Base-by-base conservation (phyloP, 2,329 filamentous ascomycete genomes). In the Blastomyces gilchristii region DNA sequence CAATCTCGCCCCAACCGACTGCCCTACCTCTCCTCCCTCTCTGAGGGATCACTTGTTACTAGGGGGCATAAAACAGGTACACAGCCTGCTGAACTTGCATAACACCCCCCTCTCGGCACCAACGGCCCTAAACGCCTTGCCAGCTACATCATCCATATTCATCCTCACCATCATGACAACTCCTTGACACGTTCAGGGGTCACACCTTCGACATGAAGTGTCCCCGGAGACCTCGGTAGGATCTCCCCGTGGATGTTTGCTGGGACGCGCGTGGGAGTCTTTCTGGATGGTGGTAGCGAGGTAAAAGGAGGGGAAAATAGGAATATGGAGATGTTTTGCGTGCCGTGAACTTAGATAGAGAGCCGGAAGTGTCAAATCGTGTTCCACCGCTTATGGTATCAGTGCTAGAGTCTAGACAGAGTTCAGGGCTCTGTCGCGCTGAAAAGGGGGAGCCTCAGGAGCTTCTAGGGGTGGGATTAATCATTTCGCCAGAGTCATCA, bases 341-440 rank as follows among this genome's bases (percentile, higher is more conserved):
- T 41, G 54, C 54, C 31, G 34, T 57, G 54, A 57, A 57, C 54
- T 57, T n/a, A 2, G 34, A 57, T n/a, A 57, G 34, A n/a, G 54
- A 57, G 34, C 54, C n/a, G n/a, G 41, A 22, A 18, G 34, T 41
- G 31, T 2, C 9, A 12, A 41, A 41, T 41, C 4, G 8, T 41
- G 37, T 41, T 9, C n/a, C n/a, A 11, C 37, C 37, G 7, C 18
- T 57, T 57, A 8, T 25, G 0, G 34, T 39, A 57, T 57, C 18
- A 3, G 54, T 22, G 34, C 11, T 57, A 9, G 41, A 57, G 11
- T 41, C 54, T 34, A 57, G 54, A 25, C 18, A 57, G 34, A 41
- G 54, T 9, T 54, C 28, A 34, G 28, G 52, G 8, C 52, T 54
- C 28, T 37, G 52, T 37, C 52, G 28, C 16, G 52, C 25, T 31